Percentiles rank a stretch among this genome's conserved stretches.
Evolutionary conservation across 2,329 filamentous ascomycete genomes (phyloP).

Genomic region (Trematosphaeria pertusa): DNA sequence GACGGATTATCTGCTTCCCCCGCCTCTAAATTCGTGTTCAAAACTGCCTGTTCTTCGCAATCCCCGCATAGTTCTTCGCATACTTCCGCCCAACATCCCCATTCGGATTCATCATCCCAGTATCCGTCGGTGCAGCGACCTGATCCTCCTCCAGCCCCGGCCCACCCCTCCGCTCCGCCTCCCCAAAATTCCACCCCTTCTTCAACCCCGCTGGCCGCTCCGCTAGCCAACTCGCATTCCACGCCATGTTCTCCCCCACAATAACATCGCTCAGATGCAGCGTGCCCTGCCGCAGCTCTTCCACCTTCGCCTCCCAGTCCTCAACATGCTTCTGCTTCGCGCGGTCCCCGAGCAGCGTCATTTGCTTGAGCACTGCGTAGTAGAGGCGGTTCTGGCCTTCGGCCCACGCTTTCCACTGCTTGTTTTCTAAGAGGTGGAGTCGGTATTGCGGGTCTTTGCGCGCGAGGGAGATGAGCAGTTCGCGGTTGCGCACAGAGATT

Average conservation of each 20-base stretch:
- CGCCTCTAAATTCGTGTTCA: no score
- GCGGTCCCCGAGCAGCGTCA: neutral
- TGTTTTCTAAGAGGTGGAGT: neutral
- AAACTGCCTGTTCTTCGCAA: no score
- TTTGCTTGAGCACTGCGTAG: neutral
- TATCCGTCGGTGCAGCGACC: neutral
- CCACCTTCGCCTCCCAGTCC: neutral
- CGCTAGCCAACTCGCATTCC: neutral
- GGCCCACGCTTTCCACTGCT: neutral
- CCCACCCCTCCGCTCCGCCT: neutral
- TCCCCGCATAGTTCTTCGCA: neutral
- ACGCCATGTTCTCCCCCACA: no score
- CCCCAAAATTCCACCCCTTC: neutral
- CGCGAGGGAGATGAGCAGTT: neutral
- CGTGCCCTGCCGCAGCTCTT: neutral
- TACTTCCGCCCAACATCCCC: neutral
- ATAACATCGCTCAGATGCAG: neutral
- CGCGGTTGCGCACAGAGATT: neutral
- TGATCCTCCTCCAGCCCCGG: neutral
- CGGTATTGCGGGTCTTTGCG: neutral
- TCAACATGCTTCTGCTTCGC: neutral
- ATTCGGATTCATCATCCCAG: neutral
- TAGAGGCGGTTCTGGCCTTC: neutral
- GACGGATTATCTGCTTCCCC: no score
- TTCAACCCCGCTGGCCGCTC: neutral